These are phyloP conservation scores for Pouteria campechiana DNA, from an alignment of 179 eudicot species.

Conservation along the genomic window DNA sequence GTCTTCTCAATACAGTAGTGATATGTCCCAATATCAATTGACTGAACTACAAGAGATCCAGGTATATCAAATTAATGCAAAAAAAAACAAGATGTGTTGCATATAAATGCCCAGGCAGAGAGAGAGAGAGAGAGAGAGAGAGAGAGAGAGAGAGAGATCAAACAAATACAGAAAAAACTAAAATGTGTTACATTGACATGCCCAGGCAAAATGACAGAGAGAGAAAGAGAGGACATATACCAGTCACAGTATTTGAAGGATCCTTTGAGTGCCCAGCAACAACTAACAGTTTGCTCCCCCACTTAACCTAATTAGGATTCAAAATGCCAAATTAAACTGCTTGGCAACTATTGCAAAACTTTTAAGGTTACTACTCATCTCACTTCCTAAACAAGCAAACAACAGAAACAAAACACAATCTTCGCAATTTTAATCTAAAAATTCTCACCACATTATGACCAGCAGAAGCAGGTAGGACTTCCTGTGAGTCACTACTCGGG, in stretches of 20 bases:
- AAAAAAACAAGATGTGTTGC: too few species aligned
- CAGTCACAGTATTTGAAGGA: conserved; percentile 37
- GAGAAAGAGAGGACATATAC: conserved; percentile 18
- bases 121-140: too few species aligned
- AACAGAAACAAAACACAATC: not conserved
- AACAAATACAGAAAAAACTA: too few species aligned
- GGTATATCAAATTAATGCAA: too few species aligned
- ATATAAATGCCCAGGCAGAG: too few species aligned
- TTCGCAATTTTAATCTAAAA: too few species aligned
- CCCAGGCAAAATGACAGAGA: conserved; percentile 2
- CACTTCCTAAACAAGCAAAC: not conserved
- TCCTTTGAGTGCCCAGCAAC: conserved; percentile 61
- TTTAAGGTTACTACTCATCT: not conserved
- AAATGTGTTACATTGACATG: too few species aligned
- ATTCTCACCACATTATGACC: conserved; percentile 76
- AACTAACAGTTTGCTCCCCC: conserved; percentile 59
- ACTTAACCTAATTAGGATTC: conserved; percentile 40
- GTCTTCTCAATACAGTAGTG: conserved; percentile 58
- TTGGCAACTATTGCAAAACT: too few species aligned
- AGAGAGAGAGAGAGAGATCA: too few species aligned
- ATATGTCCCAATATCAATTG: conserved; percentile 55
- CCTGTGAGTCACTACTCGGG: conserved; percentile 20
- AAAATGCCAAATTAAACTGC: not conserved
- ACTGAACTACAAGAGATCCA: conserved; percentile 35
- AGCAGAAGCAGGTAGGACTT: conserved; percentile 55